phyloP scores from a whole-genome alignment of 2,329 filamentous ascomycete species.

The Orbilia javanica region DNA sequence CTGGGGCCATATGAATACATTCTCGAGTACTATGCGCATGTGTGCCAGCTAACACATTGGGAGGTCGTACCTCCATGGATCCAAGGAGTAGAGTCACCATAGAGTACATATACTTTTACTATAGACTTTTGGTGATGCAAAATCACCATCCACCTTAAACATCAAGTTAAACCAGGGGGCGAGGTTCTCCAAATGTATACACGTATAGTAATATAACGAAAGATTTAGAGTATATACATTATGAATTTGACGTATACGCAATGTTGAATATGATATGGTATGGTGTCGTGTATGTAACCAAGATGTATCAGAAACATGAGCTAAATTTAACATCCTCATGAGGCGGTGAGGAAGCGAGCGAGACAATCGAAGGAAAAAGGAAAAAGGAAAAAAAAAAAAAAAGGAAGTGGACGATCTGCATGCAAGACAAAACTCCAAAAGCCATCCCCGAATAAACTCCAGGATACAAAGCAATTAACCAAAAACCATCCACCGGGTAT shows the following conservation, averaged over 20 bases:
- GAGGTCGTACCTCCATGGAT: too few species aligned
- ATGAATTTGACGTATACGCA: not conserved
- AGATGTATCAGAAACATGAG: not conserved
- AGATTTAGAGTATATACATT: conserved; percentile 5
- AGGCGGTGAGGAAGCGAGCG: not conserved
- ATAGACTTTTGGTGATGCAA: too few species aligned
- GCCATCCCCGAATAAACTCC: conserved; percentile 3
- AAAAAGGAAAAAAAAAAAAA: too few species aligned
- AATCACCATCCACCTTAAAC: too few species aligned
- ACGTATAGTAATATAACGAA: too few species aligned
- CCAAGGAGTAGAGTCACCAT: too few species aligned
- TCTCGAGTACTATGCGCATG: too few species aligned
- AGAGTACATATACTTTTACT: too few species aligned
- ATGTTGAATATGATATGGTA: not conserved
- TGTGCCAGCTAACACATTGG: not conserved
- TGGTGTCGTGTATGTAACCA: conserved; percentile 18
- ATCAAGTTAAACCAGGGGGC: too few species aligned
- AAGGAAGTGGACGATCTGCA: too few species aligned
- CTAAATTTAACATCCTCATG: not conserved
- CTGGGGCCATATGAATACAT: not conserved
- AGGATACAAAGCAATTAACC: not conserved
- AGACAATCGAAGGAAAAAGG: not conserved
- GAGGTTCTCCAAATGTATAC: too few species aligned
- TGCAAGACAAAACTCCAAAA: not conserved
- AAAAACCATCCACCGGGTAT: not conserved